Evolutionary conservation across 2,329 filamentous ascomycete species (phyloP).

Genomic region (Exophiala lecanii-corni): DNA sequence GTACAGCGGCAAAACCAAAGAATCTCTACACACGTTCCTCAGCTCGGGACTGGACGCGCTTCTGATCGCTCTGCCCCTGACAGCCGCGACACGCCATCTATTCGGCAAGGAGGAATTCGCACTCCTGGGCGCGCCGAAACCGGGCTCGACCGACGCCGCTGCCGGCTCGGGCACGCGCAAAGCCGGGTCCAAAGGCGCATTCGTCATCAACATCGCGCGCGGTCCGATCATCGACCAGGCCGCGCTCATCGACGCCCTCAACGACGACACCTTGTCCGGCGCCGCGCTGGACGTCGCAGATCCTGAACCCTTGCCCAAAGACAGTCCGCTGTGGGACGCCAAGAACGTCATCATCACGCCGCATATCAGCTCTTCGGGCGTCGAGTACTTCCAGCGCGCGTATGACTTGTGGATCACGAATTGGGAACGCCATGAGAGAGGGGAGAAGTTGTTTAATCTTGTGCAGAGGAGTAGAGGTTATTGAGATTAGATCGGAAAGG

Average conservation of each 20-base stretch:
- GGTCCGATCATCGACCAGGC: conserved; percentile 59
- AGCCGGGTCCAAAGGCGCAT: conserved; percentile 3
- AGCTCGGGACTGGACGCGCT: conserved; percentile 53
- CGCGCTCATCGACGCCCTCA: conserved; percentile 59
- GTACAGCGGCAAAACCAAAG: conserved; percentile 53
- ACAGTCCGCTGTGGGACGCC: conserved; percentile 65
- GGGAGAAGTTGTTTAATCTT: conserved; percentile 56
- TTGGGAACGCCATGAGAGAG: conserved; percentile 48
- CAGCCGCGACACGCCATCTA: conserved; percentile 50
- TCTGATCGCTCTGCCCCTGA: conserved; percentile 55
- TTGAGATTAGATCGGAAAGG: conserved; percentile 40
- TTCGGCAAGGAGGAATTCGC: conserved; percentile 53
- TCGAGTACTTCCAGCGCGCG: conserved; percentile 52
- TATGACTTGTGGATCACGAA: conserved; percentile 58
- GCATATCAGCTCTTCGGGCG: conserved; percentile 56
- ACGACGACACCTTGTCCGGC: conserved; percentile 52
- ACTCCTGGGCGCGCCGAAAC: conserved; percentile 36
- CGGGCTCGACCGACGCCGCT: not conserved
- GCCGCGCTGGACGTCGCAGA: conserved; percentile 76
- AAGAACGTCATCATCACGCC: conserved; percentile 67
- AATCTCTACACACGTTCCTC: conserved; percentile 50
- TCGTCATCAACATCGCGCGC: conserved; percentile 67
- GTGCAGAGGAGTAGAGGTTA: conserved; percentile 60
- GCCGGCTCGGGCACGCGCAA: conserved; percentile 2
- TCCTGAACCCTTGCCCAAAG: conserved; percentile 67